These are phyloP conservation scores for Barnettozyma wickerhamii DNA, from an alignment of 805 yeast species.

Conservation along the genomic window DNA sequence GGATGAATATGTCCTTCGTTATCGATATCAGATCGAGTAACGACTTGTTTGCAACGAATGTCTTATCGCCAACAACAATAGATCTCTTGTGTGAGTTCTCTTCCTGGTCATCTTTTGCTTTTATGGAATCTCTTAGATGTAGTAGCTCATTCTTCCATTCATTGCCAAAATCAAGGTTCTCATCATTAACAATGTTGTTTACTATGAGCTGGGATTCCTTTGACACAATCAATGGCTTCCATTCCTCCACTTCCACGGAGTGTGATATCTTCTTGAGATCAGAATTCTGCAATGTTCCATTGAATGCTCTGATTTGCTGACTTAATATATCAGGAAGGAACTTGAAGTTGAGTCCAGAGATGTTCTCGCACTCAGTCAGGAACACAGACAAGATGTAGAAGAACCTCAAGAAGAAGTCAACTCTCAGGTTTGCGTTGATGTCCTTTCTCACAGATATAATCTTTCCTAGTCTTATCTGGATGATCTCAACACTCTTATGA, in stretches of 20 bases:
- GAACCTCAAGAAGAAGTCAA: constrained; percentile 60
- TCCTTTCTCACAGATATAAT: constrained; percentile 75
- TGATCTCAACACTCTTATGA: constrained; percentile 59
- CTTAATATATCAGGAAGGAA: constrained; percentile 65
- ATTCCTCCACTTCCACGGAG: constrained; percentile 61
- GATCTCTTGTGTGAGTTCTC: constrained; percentile 33
- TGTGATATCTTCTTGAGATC: constrained; percentile 42
- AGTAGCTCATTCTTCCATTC: constrained; percentile 42
- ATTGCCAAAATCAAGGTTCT: constrained; percentile 39
- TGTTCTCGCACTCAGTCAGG: constrained; percentile 75
- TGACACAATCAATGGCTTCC: constrained; percentile 71
- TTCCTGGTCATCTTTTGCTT: constrained; percentile 5
- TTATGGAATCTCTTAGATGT: constrained; percentile 12
- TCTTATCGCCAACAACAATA: constrained; percentile 46
- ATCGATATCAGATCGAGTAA: constrained; percentile 34
- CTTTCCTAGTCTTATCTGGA: constrained; percentile 75
- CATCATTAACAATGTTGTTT: constrained; percentile 46
- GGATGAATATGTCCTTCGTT: constrained; percentile 49
- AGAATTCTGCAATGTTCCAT: constrained; percentile 49
- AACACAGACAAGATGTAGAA: constrained; percentile 66
- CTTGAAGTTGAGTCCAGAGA: constrained; percentile 57
- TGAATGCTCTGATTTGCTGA: constrained; percentile 60
- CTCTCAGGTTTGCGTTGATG: constrained; percentile 52
- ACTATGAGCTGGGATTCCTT: constrained; percentile 43
- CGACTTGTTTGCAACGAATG: constrained; percentile 56